phyloP scores from a whole-genome alignment of 1,284 basidiomycete species.

The Ustilago bromivora region DNA sequence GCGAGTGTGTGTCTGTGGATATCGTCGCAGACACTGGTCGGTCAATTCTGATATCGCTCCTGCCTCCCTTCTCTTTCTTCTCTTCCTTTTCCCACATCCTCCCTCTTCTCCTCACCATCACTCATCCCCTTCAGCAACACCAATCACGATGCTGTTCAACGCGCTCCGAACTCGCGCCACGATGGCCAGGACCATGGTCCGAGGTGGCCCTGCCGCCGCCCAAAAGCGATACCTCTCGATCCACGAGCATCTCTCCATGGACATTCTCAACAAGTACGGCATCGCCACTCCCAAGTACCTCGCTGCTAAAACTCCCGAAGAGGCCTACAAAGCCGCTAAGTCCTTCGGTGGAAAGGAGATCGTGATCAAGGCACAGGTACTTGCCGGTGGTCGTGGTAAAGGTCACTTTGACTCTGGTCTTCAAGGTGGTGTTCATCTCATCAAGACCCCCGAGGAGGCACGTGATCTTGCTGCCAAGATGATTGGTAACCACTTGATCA shows the following conservation, averaged over 20 bases:
- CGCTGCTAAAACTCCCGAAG: constrained; percentile 86
- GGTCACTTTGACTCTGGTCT: constrained; percentile 96
- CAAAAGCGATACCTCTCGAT: constrained; percentile 96
- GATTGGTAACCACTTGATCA: constrained; percentile 96
- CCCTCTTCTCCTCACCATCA: constrained; percentile 3
- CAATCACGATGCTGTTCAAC: constrained; percentile 48
- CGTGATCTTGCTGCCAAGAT: constrained; percentile 89
- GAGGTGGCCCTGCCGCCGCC: constrained; percentile 40
- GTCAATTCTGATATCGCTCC: constrained; percentile 11
- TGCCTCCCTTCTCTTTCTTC: not conserved
- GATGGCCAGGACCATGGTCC: constrained; percentile 54
- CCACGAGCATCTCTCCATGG: constrained; percentile 98
- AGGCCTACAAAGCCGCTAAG: constrained; percentile 89
- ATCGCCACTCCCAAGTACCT: constrained; percentile 94
- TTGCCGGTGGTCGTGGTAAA: constrained; percentile 98
- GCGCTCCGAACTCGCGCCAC: constrained; percentile 57
- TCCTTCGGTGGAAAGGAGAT: constrained; percentile 76
- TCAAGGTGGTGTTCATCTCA: constrained; percentile 96
- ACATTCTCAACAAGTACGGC: constrained; percentile 96
- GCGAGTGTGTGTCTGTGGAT: constrained; percentile 4
- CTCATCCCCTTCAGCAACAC: not conserved
- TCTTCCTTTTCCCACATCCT: not conserved
- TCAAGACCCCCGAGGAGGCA: constrained; percentile 91
- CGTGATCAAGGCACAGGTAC: constrained; percentile 94
- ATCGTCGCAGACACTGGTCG: not conserved